Evolutionary conservation across 495 filamentous ascomycete genomes (phyloP).

Genomic region (Penicillium simplicissimum): DNA sequence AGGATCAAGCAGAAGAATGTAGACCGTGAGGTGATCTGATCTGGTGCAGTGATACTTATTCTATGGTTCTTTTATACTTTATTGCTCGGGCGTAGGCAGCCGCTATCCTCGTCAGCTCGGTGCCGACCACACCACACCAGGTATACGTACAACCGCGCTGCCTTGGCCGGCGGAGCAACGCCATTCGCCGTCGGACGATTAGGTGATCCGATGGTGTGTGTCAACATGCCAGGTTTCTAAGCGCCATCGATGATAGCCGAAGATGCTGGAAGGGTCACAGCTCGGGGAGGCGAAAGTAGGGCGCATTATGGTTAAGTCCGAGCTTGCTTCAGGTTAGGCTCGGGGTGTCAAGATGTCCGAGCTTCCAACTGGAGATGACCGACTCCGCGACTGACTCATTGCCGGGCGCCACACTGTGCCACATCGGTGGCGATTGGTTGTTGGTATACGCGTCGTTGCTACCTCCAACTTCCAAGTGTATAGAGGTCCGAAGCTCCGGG

Average conservation of each 20-base stretch:
- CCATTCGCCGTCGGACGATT: conserved; percentile 10
- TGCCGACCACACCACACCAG: not conserved
- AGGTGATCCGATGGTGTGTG: not conserved
- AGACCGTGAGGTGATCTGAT: conserved; percentile 10
- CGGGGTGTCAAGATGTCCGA: not conserved
- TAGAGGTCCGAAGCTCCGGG: not conserved
- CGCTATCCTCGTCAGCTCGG: conserved; percentile 11
- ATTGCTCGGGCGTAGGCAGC: conserved; percentile 10
- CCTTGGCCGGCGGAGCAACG: conserved; percentile 9
- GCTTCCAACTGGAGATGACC: not conserved
- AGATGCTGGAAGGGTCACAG: conserved; percentile 11
- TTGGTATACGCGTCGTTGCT: not conserved
- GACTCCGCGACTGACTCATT: conserved; percentile 9
- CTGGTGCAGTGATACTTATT: not conserved
- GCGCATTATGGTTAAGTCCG: conserved; percentile 9
- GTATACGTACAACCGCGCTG: conserved; percentile 20
- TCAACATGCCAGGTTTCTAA: conserved; percentile 1
- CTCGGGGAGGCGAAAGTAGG: conserved; percentile 14
- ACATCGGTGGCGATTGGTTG: conserved; percentile 5
- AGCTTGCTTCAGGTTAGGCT: not conserved
- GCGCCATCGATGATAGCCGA: conserved; percentile 6
- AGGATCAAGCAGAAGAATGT: not conserved
- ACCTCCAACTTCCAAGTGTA: not conserved
- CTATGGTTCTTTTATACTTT: conserved; percentile 13
- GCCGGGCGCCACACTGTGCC: conserved; percentile 11